Percentiles rank a stretch among this genome's conserved stretches.
Conservation (phyloP, 257 asterid species). For the Solanum commersonii region DNA sequence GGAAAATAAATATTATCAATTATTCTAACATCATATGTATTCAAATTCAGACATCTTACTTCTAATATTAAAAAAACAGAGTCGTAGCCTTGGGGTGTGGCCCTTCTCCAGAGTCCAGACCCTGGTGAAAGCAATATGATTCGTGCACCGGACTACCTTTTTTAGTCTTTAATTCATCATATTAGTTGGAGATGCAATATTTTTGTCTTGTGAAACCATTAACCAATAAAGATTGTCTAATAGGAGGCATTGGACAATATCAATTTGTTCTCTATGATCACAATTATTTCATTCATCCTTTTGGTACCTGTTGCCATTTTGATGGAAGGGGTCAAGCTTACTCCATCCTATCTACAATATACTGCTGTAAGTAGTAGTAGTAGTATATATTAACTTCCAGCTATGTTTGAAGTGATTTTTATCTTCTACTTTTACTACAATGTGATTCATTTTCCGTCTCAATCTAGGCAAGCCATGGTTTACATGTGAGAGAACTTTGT, state of each 20-base stretch:
- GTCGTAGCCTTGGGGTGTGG: background rate
- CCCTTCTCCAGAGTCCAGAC: background rate
- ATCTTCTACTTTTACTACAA: background rate
- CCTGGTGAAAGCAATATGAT: background rate
- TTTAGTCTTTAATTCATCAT: background rate
- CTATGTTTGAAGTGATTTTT: background rate
- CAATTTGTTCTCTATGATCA: constrained; percentile 68
- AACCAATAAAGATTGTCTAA: background rate
- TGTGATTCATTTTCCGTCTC: background rate
- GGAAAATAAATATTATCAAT: background rate
- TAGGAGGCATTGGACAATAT: constrained; percentile 79
- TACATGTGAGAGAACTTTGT: constrained; percentile 47
- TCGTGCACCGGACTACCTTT: background rate
- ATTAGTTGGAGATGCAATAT: background rate
- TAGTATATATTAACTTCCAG: background rate
- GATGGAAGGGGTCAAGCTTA: constrained; percentile 64
- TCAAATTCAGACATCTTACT: background rate
- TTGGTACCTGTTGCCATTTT: constrained; percentile 51
- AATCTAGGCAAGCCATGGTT: constrained; percentile 63
- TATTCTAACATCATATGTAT: background rate
- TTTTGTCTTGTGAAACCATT: background rate
- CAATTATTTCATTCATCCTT: constrained; percentile 62
- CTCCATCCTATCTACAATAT: constrained; percentile 53
- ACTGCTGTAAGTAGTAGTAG: constrained; percentile 38
- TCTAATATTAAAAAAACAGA: background rate